These are phyloP conservation scores for Trichoderma koningii DNA, from an alignment of 2,329 filamentous ascomycete species.

Conservation along the genomic window DNA sequence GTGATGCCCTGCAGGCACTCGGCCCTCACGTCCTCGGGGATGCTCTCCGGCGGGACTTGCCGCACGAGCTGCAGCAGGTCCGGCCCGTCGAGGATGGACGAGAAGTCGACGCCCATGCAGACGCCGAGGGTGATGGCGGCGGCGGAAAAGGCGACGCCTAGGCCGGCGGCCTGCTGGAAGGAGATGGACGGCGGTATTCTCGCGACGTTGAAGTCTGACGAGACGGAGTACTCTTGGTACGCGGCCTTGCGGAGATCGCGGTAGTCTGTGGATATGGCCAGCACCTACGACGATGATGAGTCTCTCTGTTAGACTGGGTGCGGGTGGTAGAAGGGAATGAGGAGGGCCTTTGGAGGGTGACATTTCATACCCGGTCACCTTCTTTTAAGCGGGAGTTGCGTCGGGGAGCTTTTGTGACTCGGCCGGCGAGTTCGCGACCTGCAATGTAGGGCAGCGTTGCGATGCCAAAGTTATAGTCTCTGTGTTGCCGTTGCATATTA, in stretches of 20 bases:
- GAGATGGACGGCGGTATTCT: slow-evolving; percentile 58
- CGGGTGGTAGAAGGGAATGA: too few relatives aligned
- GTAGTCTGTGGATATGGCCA: slow-evolving; percentile 74
- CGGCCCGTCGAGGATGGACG: slow-evolving; percentile 53
- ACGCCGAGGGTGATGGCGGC: slow-evolving; percentile 67
- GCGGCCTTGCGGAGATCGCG: slow-evolving; percentile 70
- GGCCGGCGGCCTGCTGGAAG: slow-evolving; percentile 58
- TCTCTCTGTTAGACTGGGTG: neutral
- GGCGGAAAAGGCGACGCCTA: slow-evolving; percentile 73
- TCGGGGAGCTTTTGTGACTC: slow-evolving; percentile 52
- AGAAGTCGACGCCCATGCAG: slow-evolving; percentile 69
- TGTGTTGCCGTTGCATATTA: slow-evolving; percentile 35
- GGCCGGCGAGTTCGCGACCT: slow-evolving; percentile 69
- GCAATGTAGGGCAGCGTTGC: slow-evolving; percentile 68
- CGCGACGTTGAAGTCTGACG: slow-evolving; percentile 65
- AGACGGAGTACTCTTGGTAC: slow-evolving; percentile 69
- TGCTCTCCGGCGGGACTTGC: slow-evolving; percentile 45
- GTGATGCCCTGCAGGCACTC: slow-evolving; percentile 63
- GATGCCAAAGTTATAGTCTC: slow-evolving; percentile 71
- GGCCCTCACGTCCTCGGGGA: slow-evolving; percentile 62
- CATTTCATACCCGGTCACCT: slow-evolving; percentile 58
- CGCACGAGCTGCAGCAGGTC: slow-evolving; percentile 58
- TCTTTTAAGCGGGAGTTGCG: slow-evolving; percentile 51
- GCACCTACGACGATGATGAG: slow-evolving; percentile 40
- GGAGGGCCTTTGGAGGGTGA: too few relatives aligned